A percentile compares a stretch with the other conserved stretches of the same genome.
Conservation (phyloP, 108 stramenopile species). For the Skeletonema marinoi region DNA sequence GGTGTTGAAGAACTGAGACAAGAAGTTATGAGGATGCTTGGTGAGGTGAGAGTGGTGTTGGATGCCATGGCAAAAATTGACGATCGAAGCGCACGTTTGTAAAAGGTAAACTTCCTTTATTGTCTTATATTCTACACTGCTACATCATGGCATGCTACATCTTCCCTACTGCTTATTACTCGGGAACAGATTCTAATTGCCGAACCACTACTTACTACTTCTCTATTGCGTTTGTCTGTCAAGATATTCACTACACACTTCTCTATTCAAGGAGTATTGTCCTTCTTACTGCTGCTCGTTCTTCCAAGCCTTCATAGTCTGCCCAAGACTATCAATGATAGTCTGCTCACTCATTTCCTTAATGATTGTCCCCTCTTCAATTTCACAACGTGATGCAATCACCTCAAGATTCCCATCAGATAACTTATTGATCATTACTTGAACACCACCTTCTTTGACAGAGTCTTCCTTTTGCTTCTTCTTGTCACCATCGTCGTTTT, state of each 20-base stretch:
- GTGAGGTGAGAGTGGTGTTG: conserved; percentile 85
- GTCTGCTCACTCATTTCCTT: conserved; percentile 61
- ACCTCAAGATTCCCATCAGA: conserved; percentile 16
- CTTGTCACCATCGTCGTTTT: background rate
- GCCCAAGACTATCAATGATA: conserved; percentile 41
- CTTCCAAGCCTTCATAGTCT: conserved; percentile 43
- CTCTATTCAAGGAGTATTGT: too few species aligned
- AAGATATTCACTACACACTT: too few species aligned
- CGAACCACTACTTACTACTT: background rate
- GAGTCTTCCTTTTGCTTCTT: conserved; percentile 20
- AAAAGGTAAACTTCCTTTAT: background rate
- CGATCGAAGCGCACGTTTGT: conserved; percentile 47
- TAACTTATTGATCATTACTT: conserved; percentile 27
- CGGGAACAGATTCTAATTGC: background rate
- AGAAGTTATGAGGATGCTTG: conserved; percentile 86
- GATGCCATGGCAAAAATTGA: conserved; percentile 84
- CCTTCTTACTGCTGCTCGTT: conserved; percentile 14
- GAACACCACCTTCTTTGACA: conserved; percentile 46
- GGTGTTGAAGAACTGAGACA: conserved; percentile 78
- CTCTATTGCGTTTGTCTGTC: too few species aligned
- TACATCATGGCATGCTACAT: background rate
- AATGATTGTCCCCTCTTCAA: conserved; percentile 55
- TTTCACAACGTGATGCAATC: conserved; percentile 40
- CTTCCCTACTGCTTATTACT: background rate
- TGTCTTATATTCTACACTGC: background rate